A percentile compares a stretch with the other conserved stretches of the same genome.
These are phyloP conservation scores for Pseudonitzschia delicatissima DNA, from an alignment of 108 stramenopile genomes.

Conservation along the genomic window DNA sequence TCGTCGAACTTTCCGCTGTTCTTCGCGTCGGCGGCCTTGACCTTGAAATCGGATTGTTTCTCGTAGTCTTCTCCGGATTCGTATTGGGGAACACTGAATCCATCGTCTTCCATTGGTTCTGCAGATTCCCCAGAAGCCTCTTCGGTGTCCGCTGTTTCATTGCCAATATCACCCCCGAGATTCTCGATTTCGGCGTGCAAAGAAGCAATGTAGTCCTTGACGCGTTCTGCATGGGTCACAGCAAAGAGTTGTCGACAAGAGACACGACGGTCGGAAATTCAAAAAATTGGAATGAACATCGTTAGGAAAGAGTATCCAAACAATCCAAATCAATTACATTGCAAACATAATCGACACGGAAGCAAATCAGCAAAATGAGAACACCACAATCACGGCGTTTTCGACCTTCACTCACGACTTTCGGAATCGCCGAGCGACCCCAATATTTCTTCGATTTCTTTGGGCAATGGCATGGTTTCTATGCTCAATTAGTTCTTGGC, in stretches of 20 bases:
- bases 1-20: conserved; percentile 46
- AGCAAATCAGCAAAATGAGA: not conserved
- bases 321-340: no score
- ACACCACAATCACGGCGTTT: not conserved
- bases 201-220: conserved; percentile 20
- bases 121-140: conserved; percentile 7
- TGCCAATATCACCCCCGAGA: conserved; percentile 5
- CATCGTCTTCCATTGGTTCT: conserved; percentile 19
- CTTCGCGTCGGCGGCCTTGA: conserved; percentile 64
- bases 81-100: conserved; percentile 56
- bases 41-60: conserved; percentile 59
- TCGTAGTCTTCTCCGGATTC: conserved; percentile 65
- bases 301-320: no score
- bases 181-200: conserved; percentile 19
- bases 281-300: not conserved
- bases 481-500: not conserved
- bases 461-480: not conserved
- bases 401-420: conserved; percentile 2
- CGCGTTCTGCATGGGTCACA: no score
- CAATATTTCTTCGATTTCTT: conserved; percentile 1
- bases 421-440: conserved; percentile 6
- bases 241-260: no score
- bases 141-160: not conserved
- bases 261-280: not conserved
- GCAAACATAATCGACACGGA: not conserved